Evolutionary conservation across 2,329 filamentous ascomycete genomes (phyloP), one percentile per base, ranked within the genome.

Genomic region (Venturia nashicola): DNA sequence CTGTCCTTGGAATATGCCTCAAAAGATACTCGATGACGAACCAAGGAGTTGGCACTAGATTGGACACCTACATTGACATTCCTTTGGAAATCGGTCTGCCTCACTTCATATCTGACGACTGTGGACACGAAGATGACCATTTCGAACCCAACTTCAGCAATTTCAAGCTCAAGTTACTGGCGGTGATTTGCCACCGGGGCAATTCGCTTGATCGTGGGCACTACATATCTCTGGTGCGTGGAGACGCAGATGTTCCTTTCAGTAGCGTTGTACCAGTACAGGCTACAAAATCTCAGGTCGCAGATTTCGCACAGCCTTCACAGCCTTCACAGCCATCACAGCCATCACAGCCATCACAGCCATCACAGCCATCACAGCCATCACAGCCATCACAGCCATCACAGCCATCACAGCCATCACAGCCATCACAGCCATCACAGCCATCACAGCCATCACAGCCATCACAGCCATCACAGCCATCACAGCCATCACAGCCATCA

Each of bases 131-230:
- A 54, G 84, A 84, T 67, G 59, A 62, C 3, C 42, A 14, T 12
- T 65, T 34, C 36, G 63, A 85, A 0, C 84, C 83, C 0, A 74
- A 95, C 2, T 89, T 87, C 70, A 86, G 88, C n/a, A 93, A 95
- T 67, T 97, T 97, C 78, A 96, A 97, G 73, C 83, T 97, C 12
- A 88, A 91, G 2, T 77, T 99, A 61, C 92, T 97, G 73, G 93
- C 92, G 0, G 86, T 96, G 2, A 88, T 99, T 20, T 97, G 94
- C 71, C 94, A 99, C 74, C 85, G 91, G 42, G 94, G 94, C 8
- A 85, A 87, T 42, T 91, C 90, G 0, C 81, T 96, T 14, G 85
- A 95, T 70, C 92, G 89, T 16, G 94, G 94, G 0, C 94, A 99
- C 72, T 99, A 99, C 71, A 84, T 97, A 61, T 83, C 91, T 1